These are phyloP conservation scores for Plectosphaerella cucumerina DNA, from an alignment of 2,329 filamentous ascomycete genomes.

Conservation along the genomic window DNA sequence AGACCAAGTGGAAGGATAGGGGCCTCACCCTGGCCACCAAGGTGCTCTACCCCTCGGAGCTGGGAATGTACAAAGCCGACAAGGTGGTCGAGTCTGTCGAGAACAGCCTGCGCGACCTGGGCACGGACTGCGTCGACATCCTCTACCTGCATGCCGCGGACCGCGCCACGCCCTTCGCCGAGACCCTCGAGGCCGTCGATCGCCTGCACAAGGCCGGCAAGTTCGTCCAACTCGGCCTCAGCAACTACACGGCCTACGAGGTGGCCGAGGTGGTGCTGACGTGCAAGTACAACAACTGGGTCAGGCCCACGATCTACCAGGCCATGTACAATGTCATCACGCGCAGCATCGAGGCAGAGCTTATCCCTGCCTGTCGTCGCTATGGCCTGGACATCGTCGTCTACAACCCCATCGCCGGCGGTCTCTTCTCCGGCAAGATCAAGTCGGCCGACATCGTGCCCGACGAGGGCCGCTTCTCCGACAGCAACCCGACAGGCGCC, in stretches of 20 bases:
- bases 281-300: constrained; percentile 76
- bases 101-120: constrained; percentile 66
- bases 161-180: constrained; percentile 67
- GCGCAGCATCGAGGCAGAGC: constrained; percentile 69
- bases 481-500: constrained; percentile 40
- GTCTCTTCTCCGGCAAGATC: constrained; percentile 76
- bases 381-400: constrained; percentile 77
- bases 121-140: constrained; percentile 71
- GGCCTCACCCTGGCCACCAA: constrained; percentile 79
- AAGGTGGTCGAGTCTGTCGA: constrained; percentile 63
- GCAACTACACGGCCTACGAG: constrained; percentile 83
- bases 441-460: constrained; percentile 61
- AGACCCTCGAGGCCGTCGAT: constrained; percentile 74
- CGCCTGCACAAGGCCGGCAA: constrained; percentile 82
- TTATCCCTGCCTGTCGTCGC: constrained; percentile 68
- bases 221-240: constrained; percentile 75
- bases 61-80: constrained; percentile 58
- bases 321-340: constrained; percentile 85
- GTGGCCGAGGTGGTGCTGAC: constrained; percentile 80
- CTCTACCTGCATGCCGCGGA: constrained; percentile 73
- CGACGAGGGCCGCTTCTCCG: constrained; percentile 65
- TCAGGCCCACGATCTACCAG: constrained; percentile 79
- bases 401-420: constrained; percentile 80
- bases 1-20: constrained; percentile 74
- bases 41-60: constrained; percentile 55